Evolutionary conservation across 1,284 basidiomycete species (phyloP), one percentile per base, ranked within the genome.

Genomic region (Taiwanofungus camphoratus): DNA sequence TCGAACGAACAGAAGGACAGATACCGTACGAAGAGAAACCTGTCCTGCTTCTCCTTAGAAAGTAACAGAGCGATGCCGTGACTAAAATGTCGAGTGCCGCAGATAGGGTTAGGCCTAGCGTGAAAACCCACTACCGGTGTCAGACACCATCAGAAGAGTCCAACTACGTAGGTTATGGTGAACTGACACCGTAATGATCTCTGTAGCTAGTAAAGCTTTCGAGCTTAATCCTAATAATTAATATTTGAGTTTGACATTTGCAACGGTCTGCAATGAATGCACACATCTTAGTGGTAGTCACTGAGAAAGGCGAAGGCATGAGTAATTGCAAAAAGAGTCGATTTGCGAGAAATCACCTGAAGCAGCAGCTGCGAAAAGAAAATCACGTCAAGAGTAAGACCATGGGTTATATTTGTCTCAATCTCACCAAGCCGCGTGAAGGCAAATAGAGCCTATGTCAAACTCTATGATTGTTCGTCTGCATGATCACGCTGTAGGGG

Each of bases 11-110:
- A 13, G 36, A 29, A 23, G 24, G 9, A 16, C 9, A 22, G 20
- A 6, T 9, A 0, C 40, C 56, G 37, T 52, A 73, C 73, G 59
- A 67, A 2, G 63, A 62, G 39, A 71, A 64, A 44, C 62, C 62
- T 19, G 68, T 63, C 19, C 71, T 62, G 36, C 66, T 75, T 18
- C 57, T 50, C 24, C 57, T 53, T 20, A 79, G 65, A 41, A 74
- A 70, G 35, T 67, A 62, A 30, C 76, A 74, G 32, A 79, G 65
- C 1, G 64, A 66, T 0, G 50, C 54, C 1, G 77, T 75, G 42
- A 79, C 74, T 18, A 77, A 50, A 27, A 79, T 49, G 53, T 79
- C 77, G 3, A 75, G 66, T 3, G 61, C 62, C 0, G 73, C 69
- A 0, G 76, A 76, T 15, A 77, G 63, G 0, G 70, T 68, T 0